These are phyloP conservation scores for Brassica carinata DNA, from an alignment of 345 rosid genomes.

Conservation along the genomic window DNA sequence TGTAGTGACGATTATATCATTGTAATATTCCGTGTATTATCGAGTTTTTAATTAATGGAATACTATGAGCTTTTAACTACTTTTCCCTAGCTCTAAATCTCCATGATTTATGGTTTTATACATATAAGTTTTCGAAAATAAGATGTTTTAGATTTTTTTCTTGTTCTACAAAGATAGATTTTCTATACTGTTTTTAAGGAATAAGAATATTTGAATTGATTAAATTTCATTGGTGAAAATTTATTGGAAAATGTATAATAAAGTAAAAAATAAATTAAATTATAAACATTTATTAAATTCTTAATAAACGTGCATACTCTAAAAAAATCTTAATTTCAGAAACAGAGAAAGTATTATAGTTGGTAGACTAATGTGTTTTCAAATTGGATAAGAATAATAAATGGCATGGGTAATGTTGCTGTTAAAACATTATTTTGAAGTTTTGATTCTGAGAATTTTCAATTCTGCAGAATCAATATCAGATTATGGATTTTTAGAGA, in stretches of 20 bases:
- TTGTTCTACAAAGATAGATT: no score
- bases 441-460: not conserved
- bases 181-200: no score
- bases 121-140: not conserved
- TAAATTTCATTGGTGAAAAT: no score
- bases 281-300: no score
- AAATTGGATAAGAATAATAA: not conserved
- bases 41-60: not conserved
- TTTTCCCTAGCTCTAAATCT: not conserved
- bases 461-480: not conserved
- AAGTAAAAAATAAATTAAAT: no score
- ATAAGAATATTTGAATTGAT: no score
- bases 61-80: not conserved
- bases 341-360: no score
- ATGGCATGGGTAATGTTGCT: not conserved
- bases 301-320: no score
- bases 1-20: conserved; percentile 6
- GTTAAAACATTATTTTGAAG: not conserved
- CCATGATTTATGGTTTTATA: not conserved
- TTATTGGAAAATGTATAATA: no score
- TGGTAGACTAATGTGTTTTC: conserved; percentile 19
- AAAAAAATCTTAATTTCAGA: no score
- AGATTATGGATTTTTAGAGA: not conserved
- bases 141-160: no score
- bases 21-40: conserved; percentile 26